phyloP scores from a whole-genome alignment of 148 eudicot species.

The Rhododendron williamsianum region DNA sequence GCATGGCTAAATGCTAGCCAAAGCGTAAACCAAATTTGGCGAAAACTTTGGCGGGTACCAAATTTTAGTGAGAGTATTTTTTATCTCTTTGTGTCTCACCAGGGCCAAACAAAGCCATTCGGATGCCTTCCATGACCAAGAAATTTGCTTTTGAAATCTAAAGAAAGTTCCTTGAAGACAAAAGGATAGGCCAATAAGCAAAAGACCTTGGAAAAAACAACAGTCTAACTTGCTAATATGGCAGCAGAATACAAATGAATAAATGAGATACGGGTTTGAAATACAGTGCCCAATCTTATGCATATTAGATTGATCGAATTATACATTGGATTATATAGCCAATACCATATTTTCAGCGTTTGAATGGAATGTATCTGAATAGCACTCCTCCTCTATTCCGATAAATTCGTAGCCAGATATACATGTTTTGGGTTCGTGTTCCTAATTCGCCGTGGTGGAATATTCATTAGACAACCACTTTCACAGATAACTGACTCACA shows the following conservation, averaged over 20 bases:
- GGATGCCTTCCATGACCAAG: neutral
- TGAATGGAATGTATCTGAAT: neutral
- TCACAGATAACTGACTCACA: neutral
- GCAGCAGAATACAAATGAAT: neutral
- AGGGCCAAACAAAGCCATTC: neutral
- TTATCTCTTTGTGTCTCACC: neutral
- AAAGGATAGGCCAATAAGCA: neutral
- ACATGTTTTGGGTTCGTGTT: too few species aligned
- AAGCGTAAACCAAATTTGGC: conserved; percentile 2
- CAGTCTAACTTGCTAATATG: neutral
- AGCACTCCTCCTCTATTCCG: neutral
- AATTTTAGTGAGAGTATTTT: neutral
- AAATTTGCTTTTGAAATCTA: neutral
- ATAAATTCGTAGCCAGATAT: too few species aligned
- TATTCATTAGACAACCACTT: neutral
- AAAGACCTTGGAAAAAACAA: neutral
- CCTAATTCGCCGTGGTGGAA: neutral
- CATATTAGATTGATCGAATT: neutral
- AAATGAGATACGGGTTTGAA: neutral
- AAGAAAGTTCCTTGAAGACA: neutral
- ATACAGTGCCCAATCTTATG: neutral
- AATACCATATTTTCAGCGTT: neutral
- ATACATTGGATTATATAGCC: neutral
- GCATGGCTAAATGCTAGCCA: neutral
- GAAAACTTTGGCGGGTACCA: neutral